Percentiles rank a stretch among this genome's conserved stretches.
Conservation (phyloP, 805 yeast species). For the Lipomyces spencermartinsiae region DNA sequence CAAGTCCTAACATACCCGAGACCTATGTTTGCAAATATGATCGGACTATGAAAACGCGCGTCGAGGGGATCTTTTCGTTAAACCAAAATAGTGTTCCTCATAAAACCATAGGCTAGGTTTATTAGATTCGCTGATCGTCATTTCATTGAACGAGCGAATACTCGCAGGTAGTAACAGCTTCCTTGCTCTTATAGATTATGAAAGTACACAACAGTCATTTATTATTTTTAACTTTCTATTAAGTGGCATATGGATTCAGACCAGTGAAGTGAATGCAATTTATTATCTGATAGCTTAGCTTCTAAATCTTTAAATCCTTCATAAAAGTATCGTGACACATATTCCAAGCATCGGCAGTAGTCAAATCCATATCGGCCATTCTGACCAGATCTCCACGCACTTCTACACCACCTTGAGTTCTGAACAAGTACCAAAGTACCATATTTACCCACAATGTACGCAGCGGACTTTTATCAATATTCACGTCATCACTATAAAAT, state of each 20-base stretch:
- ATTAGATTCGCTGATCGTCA: no score
- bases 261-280: not conserved
- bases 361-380: constrained; percentile 3
- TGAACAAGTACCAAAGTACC: constrained; percentile 14
- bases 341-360: not conserved
- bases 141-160: no score
- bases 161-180: no score
- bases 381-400: constrained; percentile 4
- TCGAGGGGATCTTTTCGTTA: no score
- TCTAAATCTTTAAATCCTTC: not conserved
- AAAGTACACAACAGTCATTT: not conserved
- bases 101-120: no score
- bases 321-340: not conserved
- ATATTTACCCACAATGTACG: constrained; percentile 15
- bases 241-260: not conserved
- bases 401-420: constrained; percentile 17
- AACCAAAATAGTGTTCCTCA: no score
- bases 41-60: no score
- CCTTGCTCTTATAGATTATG: not conserved
- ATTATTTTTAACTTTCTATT: not conserved
- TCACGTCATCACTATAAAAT: constrained; percentile 8
- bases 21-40: no score
- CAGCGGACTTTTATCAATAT: constrained; percentile 10
- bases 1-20: no score
- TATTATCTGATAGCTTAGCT: not conserved